phyloP scores from a whole-genome alignment of 495 filamentous ascomycete species.

The Penicillium taxi region DNA sequence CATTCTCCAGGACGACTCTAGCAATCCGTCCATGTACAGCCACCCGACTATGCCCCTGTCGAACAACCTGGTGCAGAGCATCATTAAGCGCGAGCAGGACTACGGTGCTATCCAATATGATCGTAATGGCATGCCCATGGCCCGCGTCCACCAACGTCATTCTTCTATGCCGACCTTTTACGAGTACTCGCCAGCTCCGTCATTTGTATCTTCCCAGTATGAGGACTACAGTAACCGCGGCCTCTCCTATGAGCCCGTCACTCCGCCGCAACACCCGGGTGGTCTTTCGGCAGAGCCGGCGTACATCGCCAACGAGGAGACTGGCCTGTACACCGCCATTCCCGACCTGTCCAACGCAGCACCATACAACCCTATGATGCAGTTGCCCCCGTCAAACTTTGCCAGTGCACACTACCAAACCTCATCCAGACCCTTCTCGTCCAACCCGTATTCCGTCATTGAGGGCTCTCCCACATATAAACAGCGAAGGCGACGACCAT shows the following conservation, averaged over 20 bases:
- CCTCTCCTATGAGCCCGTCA: conserved; percentile 92
- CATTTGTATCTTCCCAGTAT: conserved; percentile 92
- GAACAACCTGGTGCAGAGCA: conserved; percentile 52
- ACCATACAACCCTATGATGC: conserved; percentile 74
- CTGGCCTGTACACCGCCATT: conserved; percentile 87
- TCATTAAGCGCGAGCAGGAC: conserved; percentile 78
- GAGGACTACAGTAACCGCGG: conserved; percentile 97
- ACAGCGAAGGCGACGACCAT: conserved; percentile 87
- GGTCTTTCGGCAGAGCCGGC: conserved; percentile 77
- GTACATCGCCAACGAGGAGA: conserved; percentile 96
- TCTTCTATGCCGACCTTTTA: conserved; percentile 96
- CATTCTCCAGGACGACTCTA: conserved; percentile 72
- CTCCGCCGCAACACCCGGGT: conserved; percentile 82
- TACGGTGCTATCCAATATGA: conserved; percentile 74
- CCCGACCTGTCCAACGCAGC: conserved; percentile 59
- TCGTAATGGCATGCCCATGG: conserved; percentile 78
- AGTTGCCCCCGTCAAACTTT: conserved; percentile 80
- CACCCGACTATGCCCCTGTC: conserved; percentile 49
- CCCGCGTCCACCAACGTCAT: conserved; percentile 78
- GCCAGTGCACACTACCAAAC: conserved; percentile 64
- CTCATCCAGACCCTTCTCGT: conserved; percentile 60
- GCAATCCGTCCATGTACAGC: conserved; percentile 64
- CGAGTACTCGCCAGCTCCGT: conserved; percentile 96
- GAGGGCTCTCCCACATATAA: conserved; percentile 98
- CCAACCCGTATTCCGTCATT: conserved; percentile 88